Evolutionary conservation across 192 early-diverging fungal genomes (phyloP).

Genomic region (Coemansia sp.): DNA sequence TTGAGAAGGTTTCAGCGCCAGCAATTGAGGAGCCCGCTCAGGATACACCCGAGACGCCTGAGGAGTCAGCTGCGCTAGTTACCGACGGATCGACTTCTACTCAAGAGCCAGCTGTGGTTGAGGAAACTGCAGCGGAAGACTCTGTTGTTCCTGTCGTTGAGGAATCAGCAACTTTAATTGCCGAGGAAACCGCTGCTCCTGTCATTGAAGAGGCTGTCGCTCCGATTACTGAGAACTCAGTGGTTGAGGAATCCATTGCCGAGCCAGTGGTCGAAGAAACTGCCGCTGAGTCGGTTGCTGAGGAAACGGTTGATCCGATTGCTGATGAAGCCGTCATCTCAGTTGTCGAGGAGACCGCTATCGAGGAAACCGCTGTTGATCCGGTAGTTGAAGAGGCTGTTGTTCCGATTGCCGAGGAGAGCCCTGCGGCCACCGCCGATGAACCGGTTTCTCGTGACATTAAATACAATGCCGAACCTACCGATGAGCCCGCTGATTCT

Average conservation of each 20-base stretch:
- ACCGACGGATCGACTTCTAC: not conserved
- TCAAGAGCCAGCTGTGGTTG: not conserved
- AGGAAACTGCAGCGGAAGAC: not conserved
- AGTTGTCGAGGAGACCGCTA: not conserved
- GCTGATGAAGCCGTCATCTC: not conserved
- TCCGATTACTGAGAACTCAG: too few relatives aligned
- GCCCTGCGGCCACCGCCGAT: not conserved
- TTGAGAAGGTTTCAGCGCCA: not conserved
- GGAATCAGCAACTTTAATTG: not conserved
- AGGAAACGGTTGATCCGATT: not conserved
- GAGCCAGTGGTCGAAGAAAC: not conserved
- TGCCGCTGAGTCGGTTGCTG: not conserved
- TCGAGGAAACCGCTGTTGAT: not conserved
- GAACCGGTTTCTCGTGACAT: not conserved
- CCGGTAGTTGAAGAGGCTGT: not conserved
- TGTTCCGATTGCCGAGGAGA: not conserved
- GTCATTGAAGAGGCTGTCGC: not conserved
- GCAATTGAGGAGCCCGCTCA: not conserved
- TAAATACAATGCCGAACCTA: not conserved
- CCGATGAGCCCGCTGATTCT: not conserved
- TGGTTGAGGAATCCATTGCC: constrained; percentile 3
- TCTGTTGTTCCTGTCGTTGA: not conserved
- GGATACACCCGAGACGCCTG: not conserved
- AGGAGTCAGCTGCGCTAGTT: not conserved
- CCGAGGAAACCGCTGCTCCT: not conserved